These are phyloP conservation scores for Plasmodium berghei DNA, from an alignment of 169 alveolate species.

Conservation along the genomic window DNA sequence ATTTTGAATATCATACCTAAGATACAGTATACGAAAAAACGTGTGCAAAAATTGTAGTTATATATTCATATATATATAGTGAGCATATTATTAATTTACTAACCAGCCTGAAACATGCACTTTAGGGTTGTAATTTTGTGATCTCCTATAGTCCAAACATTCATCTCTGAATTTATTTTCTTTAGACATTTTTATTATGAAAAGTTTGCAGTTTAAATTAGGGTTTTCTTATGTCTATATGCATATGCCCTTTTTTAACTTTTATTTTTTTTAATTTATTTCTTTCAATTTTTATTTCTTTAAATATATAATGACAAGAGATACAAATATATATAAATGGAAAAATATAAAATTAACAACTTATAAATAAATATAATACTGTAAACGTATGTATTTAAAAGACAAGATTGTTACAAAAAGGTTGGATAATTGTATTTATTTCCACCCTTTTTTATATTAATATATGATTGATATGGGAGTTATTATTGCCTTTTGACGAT, in stretches of 20 bases:
- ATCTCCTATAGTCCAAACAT: slow-evolving; percentile 8
- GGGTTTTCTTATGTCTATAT: too few species aligned
- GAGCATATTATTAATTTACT: neutral
- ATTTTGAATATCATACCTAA: slow-evolving; percentile 59
- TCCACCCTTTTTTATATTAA: too few species aligned
- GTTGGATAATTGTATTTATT: too few species aligned
- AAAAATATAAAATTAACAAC: too few species aligned
- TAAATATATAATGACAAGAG: too few species aligned
- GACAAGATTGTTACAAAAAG: too few species aligned
- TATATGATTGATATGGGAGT: too few species aligned
- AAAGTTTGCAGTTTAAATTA: neutral
- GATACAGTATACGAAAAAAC: neutral
- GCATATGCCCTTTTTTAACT: slow-evolving; percentile 1
- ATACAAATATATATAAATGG: too few species aligned
- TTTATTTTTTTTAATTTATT: neutral
- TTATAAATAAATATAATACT: too few species aligned
- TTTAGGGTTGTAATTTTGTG: slow-evolving; percentile 63
- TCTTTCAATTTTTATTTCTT: too few species aligned
- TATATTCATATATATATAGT: neutral
- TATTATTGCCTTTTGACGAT: too few species aligned
- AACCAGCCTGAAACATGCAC: slow-evolving; percentile 75
- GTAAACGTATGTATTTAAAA: too few species aligned
- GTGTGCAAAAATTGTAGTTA: neutral
- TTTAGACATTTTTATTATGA: slow-evolving; percentile 25
- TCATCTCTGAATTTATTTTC: slow-evolving; percentile 7